Evolutionary conservation across 2,329 filamentous ascomycete species (phyloP).

Genomic region (Mariannaea sp.): DNA sequence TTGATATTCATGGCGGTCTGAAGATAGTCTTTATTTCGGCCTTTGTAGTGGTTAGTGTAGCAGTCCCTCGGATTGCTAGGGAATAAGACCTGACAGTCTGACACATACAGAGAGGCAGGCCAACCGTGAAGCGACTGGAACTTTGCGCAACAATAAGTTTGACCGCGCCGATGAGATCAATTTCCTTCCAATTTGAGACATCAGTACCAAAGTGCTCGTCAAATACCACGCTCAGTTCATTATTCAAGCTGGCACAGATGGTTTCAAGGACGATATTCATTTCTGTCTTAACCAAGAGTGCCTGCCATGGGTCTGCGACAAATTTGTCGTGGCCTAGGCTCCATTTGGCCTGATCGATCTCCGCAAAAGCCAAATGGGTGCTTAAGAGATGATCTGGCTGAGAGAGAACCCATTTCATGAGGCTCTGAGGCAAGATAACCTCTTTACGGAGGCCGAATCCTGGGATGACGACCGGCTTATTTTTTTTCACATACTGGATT

Average conservation of each 20-base stretch:
- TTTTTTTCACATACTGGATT: constrained; percentile 48
- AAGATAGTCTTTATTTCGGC: constrained; percentile 44
- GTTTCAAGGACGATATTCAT: constrained; percentile 43
- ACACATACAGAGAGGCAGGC: constrained; percentile 39
- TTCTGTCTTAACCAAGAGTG: constrained; percentile 43
- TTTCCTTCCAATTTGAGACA: constrained; percentile 41
- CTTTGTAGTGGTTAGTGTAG: constrained; percentile 21
- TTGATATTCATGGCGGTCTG: constrained; percentile 38
- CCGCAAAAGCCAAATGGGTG: constrained; percentile 43
- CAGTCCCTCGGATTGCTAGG: no score
- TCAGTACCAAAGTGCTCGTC: constrained; percentile 43
- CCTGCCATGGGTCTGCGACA: constrained; percentile 44
- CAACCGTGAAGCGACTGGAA: constrained; percentile 41
- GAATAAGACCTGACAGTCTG: neutral
- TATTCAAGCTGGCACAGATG: constrained; percentile 41
- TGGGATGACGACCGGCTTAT: constrained; percentile 48
- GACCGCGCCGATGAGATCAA: constrained; percentile 37
- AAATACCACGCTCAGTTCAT: constrained; percentile 43
- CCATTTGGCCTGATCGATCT: constrained; percentile 45
- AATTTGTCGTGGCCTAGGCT: constrained; percentile 45
- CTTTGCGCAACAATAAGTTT: constrained; percentile 41
- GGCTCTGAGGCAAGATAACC: constrained; percentile 46
- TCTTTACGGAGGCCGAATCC: constrained; percentile 47
- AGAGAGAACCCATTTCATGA: constrained; percentile 46
- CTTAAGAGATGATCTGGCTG: constrained; percentile 48